Base-by-base conservation (phyloP, 2,329 filamentous ascomycete species). In the Cladophialophora yegresii region DNA sequence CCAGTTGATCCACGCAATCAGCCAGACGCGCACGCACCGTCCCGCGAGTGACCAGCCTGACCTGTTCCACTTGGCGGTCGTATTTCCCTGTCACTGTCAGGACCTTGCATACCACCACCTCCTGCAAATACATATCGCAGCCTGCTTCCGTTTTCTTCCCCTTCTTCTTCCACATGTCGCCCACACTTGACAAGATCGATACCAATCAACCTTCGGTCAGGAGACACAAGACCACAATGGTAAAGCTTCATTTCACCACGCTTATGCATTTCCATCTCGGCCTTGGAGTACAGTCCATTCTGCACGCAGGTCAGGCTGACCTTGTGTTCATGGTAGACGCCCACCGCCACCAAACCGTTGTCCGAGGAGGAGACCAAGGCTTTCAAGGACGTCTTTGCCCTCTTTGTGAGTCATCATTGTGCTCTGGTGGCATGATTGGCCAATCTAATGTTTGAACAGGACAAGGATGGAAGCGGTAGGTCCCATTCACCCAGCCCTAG, bases 381-480 rank as follows among this genome's bases (percentile, higher is more conserved):
- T 2, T 73, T 71, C 62, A 65, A 67, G 62, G 70, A 73, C 30
- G 73, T 73, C 32, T 75, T 75, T 62, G 68, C 71, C 33, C 65
- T 73, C 30, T 75, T 75, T 58, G 73, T 74, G 72, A 63, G 73
- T 64, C 57, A 43, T 53, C 43, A 28, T 12, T 32, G 13, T n/a
- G n/a, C 49, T n/a, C 5, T 43, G 36, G 36, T n/a, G 13, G 36
- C 36, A 43, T 43, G n/a, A 8, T 43, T 20, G 36, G 16, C 36
- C 36, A 43, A 43, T 9, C 47, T 61, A 55, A 57, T 58, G 12
- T 33, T 58, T n/a, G n/a, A 26, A 56, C 33, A 74, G 73, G 73
- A 74, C 62, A 72, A 74, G 63, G 71, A 74, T 71, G 66, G 64
- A 65, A 72, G 73, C 57, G 73, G 72, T 74, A 69, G 70, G 66